A percentile compares a stretch with the other conserved stretches of the same genome.
Conservation (phyloP, 179 eudicot genomes). For the Pouteria campechiana region DNA sequence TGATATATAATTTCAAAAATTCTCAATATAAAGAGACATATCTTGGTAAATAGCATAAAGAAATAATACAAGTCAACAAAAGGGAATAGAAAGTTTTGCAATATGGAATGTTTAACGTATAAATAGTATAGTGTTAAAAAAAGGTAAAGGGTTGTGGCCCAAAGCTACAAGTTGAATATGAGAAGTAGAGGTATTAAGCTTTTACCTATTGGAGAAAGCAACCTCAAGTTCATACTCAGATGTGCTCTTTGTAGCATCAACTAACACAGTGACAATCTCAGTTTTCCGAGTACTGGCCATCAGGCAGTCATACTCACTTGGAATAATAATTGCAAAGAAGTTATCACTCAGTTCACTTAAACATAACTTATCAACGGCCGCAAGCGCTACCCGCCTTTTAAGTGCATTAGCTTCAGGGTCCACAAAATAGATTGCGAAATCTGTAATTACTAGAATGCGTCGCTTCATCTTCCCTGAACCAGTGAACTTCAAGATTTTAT, state of each 20-base stretch:
- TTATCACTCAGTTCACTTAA: constrained; percentile 78
- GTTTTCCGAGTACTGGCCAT: constrained; percentile 90
- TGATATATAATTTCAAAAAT: too few species aligned
- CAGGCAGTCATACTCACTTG: constrained; percentile 90
- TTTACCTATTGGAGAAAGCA: constrained; percentile 55
- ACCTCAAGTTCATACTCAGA: constrained; percentile 82
- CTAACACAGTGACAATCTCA: constrained; percentile 67
- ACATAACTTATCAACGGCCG: constrained; percentile 81
- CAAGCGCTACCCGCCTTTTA: constrained; percentile 73
- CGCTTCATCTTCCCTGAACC: constrained; percentile 81
- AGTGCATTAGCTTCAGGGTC: constrained; percentile 69
- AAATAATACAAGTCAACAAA: too few species aligned
- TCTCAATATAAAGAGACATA: too few species aligned
- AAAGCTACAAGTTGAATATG: neutral
- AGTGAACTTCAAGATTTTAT: constrained; percentile 81
- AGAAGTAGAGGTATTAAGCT: neutral
- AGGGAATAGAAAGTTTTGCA: too few species aligned
- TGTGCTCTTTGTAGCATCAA: constrained; percentile 56
- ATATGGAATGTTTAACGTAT: too few species aligned
- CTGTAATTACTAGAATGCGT: constrained; percentile 62
- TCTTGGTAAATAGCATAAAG: too few species aligned
- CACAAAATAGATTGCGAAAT: constrained; percentile 68
- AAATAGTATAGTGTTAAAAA: too few species aligned
- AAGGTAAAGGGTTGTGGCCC: neutral
- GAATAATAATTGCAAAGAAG: constrained; percentile 67